Evolutionary conservation across 257 asterid species (phyloP).

Genomic region (Agastache rugosa): DNA sequence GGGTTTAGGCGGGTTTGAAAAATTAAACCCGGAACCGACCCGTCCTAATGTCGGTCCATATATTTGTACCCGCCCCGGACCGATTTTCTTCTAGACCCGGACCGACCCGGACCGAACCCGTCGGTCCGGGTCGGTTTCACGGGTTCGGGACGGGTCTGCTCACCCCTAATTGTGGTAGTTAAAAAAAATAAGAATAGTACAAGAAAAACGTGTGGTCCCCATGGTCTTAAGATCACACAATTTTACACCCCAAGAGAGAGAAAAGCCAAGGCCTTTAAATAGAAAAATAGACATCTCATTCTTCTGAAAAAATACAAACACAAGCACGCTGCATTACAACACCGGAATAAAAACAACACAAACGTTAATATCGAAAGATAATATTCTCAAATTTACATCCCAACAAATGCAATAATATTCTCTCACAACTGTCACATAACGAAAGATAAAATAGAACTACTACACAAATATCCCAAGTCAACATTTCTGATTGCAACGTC

Average conservation of each 20-base stretch:
- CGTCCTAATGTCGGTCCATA: too few species aligned
- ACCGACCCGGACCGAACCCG: too few species aligned
- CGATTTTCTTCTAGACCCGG: too few species aligned
- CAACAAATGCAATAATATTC: conserved; percentile 29
- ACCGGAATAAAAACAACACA: conserved; percentile 29
- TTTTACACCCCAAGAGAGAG: not conserved
- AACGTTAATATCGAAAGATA: too few species aligned
- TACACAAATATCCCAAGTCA: conserved; percentile 12
- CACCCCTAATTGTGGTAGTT: too few species aligned
- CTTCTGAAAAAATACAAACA: conserved; percentile 26
- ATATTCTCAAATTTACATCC: conserved; percentile 35
- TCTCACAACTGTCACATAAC: conserved; percentile 21
- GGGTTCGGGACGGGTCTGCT: too few species aligned
- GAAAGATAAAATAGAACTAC: not conserved
- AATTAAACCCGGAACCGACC: too few species aligned
- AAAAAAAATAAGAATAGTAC: not conserved
- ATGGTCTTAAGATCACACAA: not conserved
- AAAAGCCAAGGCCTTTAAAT: conserved; percentile 6
- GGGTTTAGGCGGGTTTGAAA: too few species aligned
- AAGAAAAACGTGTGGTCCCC: conserved; percentile 24
- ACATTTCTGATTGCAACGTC: conserved; percentile 14
- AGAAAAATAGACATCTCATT: conserved; percentile 32
- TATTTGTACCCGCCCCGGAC: too few species aligned
- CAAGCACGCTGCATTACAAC: conserved; percentile 38
- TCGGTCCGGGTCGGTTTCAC: too few species aligned